phyloP scores from a whole-genome alignment of 202 grass and related monocot species.

The Panicum virgatum region DNA sequence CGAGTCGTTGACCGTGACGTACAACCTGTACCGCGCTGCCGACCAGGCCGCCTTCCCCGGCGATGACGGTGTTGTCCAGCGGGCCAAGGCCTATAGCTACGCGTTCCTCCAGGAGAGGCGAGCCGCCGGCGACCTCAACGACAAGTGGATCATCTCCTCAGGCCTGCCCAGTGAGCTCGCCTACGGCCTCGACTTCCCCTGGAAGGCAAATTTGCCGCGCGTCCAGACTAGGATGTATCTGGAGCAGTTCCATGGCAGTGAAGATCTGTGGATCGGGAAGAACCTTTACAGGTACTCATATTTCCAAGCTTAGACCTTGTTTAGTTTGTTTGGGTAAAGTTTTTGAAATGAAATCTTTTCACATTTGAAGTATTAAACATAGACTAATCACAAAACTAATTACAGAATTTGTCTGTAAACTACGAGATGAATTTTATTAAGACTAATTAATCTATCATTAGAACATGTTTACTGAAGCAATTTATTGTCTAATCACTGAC shows the following conservation, averaged over 20 bases:
- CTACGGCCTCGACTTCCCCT: slow-evolving; percentile 56
- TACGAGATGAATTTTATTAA: too few relatives aligned
- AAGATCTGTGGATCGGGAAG: slow-evolving; percentile 64
- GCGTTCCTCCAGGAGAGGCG: slow-evolving; percentile 44
- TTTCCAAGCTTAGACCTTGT: too few relatives aligned
- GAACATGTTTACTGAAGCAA: too few relatives aligned
- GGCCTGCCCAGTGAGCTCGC: slow-evolving; percentile 54
- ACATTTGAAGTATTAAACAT: too few relatives aligned
- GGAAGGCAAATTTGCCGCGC: slow-evolving; percentile 58
- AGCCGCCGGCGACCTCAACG: slow-evolving; percentile 26
- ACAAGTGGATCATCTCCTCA: slow-evolving; percentile 76
- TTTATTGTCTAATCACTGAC: too few relatives aligned
- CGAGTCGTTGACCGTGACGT: slow-evolving; percentile 50
- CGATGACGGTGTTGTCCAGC: slow-evolving; percentile 40
- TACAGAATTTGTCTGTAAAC: too few relatives aligned
- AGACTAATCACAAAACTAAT: too few relatives aligned
- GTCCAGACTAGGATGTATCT: slow-evolving; percentile 56
- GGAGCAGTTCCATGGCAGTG: slow-evolving; percentile 54
- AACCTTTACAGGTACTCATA: slow-evolving; percentile 45
- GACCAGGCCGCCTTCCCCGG: slow-evolving; percentile 39
- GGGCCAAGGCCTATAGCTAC: slow-evolving; percentile 37
- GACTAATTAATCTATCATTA: too few relatives aligned
- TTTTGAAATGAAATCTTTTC: too few relatives aligned
- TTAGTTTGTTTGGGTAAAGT: too few relatives aligned
- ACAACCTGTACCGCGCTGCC: slow-evolving; percentile 63